Conservation (phyloP, 2,329 filamentous ascomycete species). For the Parastagonospora avenae region DNA sequence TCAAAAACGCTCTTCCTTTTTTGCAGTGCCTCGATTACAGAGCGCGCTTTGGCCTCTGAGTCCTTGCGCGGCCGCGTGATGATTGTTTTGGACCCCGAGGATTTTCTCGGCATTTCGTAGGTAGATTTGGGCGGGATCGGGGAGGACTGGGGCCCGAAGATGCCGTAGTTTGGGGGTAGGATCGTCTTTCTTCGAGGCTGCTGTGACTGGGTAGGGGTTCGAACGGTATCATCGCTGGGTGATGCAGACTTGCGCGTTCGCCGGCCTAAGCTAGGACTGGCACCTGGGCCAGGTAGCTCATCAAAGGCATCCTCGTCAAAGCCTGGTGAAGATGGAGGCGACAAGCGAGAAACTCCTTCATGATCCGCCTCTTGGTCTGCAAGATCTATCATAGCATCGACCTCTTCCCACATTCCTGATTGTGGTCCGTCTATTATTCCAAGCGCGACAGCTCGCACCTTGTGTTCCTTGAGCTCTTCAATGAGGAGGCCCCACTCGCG, state of each 20-base stretch:
- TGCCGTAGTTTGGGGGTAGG: constrained; percentile 42
- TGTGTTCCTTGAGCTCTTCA: constrained; percentile 80
- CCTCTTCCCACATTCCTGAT: constrained; percentile 73
- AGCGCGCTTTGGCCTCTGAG: constrained; percentile 64
- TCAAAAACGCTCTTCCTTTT: constrained; percentile 49
- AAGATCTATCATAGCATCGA: constrained; percentile 85
- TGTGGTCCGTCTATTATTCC: constrained; percentile 67
- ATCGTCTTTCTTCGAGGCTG: constrained; percentile 42
- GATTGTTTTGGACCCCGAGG: constrained; percentile 33
- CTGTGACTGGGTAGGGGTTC: constrained; percentile 21
- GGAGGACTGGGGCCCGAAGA: constrained; percentile 43
- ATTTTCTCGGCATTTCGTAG: constrained; percentile 33
- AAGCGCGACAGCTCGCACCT: constrained; percentile 70
- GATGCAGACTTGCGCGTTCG: constrained; percentile 36
- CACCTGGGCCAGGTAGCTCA: constrained; percentile 51
- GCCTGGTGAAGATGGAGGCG: constrained; percentile 60
- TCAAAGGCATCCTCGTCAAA: constrained; percentile 65
- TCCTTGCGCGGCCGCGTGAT: constrained; percentile 58
- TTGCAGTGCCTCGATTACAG: constrained; percentile 66
- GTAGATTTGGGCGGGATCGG: constrained; percentile 32
- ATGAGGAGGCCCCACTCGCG: constrained; percentile 80
- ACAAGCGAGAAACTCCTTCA: constrained; percentile 58
- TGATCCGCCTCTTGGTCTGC: constrained; percentile 71
- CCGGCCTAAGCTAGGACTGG: constrained; percentile 38
- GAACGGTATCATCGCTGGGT: constrained; percentile 34